Percentiles rank a stretch among this genome's conserved stretches.
Conservation (phyloP, 2,329 filamentous ascomycete genomes). For the Colletotrichum orbiculare region DNA sequence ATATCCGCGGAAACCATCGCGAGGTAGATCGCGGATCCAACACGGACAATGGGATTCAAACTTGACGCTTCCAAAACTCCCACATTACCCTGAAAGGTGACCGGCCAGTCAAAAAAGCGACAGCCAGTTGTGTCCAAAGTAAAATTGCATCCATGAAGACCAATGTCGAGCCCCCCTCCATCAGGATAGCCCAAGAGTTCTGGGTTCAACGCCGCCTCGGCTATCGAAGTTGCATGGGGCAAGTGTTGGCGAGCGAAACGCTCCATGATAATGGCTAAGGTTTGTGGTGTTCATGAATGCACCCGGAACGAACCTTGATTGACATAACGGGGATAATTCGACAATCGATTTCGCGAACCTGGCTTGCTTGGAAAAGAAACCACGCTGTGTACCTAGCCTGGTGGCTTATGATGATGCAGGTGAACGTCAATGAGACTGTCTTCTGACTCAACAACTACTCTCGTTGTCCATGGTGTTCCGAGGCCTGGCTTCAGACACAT, state of each 20-base stretch:
- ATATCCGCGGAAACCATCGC: slow-evolving; percentile 1
- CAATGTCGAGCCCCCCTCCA: slow-evolving; percentile 3
- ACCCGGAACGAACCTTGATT: not conserved
- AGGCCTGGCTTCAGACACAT: not conserved
- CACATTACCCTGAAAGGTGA: not conserved
- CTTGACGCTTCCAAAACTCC: slow-evolving; percentile 8
- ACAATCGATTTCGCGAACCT: no score
- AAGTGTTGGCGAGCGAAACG: slow-evolving; percentile 15
- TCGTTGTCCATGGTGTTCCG: not conserved
- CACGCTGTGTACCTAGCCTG: no score
- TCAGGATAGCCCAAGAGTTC: slow-evolving; percentile 6
- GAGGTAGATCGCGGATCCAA: slow-evolving; percentile 11
- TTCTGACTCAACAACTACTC: not conserved
- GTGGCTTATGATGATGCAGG: no score
- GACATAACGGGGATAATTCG: no score
- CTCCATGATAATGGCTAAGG: slow-evolving; percentile 18
- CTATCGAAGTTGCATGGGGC: slow-evolving; percentile 6
- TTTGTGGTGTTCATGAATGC: slow-evolving; percentile 1
- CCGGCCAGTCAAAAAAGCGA: slow-evolving; percentile 22
- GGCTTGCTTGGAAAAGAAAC: no score
- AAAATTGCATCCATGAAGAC: no score
- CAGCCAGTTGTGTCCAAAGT: slow-evolving; percentile 1
- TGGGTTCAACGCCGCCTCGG: slow-evolving; percentile 11
- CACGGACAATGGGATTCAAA: slow-evolving; percentile 1
- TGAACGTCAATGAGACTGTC: no score